phyloP scores from a whole-genome alignment of 495 filamentous ascomycete genomes.

The Astrothelium macrocarpum region DNA sequence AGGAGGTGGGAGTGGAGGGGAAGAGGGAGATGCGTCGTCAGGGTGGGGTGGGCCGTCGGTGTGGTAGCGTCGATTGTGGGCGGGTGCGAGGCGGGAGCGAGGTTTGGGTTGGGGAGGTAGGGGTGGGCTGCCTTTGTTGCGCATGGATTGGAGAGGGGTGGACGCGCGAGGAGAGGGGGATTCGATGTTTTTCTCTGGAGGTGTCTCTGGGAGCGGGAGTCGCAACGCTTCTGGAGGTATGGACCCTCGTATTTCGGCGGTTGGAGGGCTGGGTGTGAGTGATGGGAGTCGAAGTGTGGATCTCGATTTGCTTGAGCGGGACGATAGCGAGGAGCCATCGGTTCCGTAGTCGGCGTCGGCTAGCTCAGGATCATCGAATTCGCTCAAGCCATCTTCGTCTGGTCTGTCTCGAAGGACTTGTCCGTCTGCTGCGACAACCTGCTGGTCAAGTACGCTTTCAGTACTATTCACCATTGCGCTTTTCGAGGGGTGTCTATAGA shows the following conservation, averaged over 20 bases:
- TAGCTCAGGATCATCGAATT: constrained; percentile 9
- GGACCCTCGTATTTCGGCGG: neutral
- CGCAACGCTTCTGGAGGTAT: constrained; percentile 8
- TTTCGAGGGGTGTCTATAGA: constrained; percentile 18
- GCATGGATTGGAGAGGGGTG: constrained; percentile 13
- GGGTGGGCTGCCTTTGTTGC: neutral
- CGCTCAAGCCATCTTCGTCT: constrained; percentile 13
- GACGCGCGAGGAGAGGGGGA: constrained; percentile 8
- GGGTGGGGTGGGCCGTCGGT: neutral
- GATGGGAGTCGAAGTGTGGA: constrained; percentile 19
- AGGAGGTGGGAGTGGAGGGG: too few species aligned
- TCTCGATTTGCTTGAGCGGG: neutral
- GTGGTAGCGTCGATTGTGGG: neutral
- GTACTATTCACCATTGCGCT: constrained; percentile 32
- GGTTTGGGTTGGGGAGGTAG: neutral
- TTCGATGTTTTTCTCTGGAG: constrained; percentile 10
- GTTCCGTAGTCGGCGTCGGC: neutral
- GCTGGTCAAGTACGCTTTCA: constrained; percentile 10
- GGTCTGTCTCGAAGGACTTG: neutral
- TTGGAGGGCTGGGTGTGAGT: constrained; percentile 17
- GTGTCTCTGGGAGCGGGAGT: constrained; percentile 11
- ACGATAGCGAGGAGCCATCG: constrained; percentile 25
- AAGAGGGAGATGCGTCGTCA: neutral
- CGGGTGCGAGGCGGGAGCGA: neutral
- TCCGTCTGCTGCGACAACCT: neutral